phyloP scores from a whole-genome alignment of 2,329 filamentous ascomycete genomes.

The Blumeria graminis region DNA sequence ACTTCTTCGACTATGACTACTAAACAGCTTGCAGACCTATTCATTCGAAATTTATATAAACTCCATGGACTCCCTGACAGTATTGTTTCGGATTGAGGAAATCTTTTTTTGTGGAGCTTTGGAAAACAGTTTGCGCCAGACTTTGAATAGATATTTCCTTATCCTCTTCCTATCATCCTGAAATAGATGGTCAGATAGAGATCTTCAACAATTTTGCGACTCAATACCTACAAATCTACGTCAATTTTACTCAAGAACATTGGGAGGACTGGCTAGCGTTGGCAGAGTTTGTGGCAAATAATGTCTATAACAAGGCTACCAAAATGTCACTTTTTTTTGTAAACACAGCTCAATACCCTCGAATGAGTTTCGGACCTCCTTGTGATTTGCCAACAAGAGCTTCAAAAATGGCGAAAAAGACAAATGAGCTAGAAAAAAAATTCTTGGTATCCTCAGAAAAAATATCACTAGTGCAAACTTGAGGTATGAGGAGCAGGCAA shows the following conservation, averaged over 20 bases:
- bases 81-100: constrained; percentile 5
- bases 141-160: constrained; percentile 2
- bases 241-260: constrained; percentile 7
- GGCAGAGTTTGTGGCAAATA: constrained; percentile 6
- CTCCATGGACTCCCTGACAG: constrained; percentile 1
- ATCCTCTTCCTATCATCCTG: constrained; percentile 4
- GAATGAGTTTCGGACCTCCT: neutral
- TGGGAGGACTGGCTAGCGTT: constrained; percentile 5
- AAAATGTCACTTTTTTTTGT: constrained; percentile 4
- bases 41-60: constrained; percentile 2
- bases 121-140: constrained; percentile 3
- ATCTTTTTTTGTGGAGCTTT: constrained; percentile 5
- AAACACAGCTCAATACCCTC: constrained; percentile 3
- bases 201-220: constrained; percentile 4
- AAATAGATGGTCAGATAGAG: constrained; percentile 7
- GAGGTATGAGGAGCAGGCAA: too few relatives aligned
- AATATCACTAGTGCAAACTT: neutral
- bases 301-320: constrained; percentile 2
- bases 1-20: neutral
- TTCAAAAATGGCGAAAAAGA: neutral
- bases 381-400: neutral
- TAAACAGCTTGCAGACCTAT: neutral
- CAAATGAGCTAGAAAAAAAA: neutral
- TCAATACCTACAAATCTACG: constrained; percentile 3
- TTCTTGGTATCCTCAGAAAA: neutral